Percentiles rank a stretch among this genome's conserved stretches.
phyloP scores from a whole-genome alignment of 1,284 basidiomycete species.

The Gastroboletus turbinatus region DNA sequence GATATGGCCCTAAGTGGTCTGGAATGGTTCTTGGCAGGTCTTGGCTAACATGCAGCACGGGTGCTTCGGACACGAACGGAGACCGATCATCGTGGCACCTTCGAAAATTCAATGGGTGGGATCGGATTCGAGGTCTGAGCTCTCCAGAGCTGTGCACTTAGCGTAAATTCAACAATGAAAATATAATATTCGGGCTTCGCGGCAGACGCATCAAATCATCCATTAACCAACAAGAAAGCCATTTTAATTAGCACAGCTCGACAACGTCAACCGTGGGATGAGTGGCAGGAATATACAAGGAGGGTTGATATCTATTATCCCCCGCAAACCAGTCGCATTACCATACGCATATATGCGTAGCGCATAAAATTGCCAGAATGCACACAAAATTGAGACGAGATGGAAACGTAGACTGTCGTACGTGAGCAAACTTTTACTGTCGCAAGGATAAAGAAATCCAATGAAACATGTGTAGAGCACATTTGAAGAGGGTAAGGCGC shows the following conservation, averaged over 20 bases:
- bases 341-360: background rate
- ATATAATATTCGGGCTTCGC: background rate
- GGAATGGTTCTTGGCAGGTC: too few species aligned
- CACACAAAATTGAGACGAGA: background rate
- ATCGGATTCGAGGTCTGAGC: too few species aligned
- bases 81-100: too few species aligned
- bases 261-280: background rate
- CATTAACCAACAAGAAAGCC: background rate
- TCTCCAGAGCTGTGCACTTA: too few species aligned
- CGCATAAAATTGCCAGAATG: background rate
- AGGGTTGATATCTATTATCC: background rate
- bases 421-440: background rate
- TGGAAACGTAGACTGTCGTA: conserved; percentile 5
- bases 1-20: too few species aligned
- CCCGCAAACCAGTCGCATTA: background rate
- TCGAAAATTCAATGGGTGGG: too few species aligned
- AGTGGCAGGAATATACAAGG: background rate
- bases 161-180: background rate
- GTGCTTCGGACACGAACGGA: too few species aligned
- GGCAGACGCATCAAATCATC: background rate
- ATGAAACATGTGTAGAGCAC: background rate
- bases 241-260: background rate
- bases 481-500: background rate
- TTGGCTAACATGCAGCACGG: too few species aligned
- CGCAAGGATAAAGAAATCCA: background rate